These are phyloP conservation scores for Nissolia schottii DNA, from an alignment of 306 rosid genomes.

Conservation along the genomic window DNA sequence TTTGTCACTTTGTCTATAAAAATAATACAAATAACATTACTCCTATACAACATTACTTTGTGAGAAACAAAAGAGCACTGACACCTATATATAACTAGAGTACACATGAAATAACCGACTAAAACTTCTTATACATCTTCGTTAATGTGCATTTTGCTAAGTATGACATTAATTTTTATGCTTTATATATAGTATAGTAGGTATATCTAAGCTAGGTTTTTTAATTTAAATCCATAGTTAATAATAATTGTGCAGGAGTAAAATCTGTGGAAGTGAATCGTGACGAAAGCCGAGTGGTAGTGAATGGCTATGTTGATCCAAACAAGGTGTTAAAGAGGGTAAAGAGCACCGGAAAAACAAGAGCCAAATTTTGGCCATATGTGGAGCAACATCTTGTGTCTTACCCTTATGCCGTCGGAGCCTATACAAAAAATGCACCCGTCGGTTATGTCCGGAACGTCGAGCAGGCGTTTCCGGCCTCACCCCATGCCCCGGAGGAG, in stretches of 20 bases:
- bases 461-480: conserved; percentile 45
- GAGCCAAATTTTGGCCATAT: conserved; percentile 86
- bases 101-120: not conserved
- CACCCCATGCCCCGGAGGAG: conserved; percentile 36
- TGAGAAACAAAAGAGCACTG: not conserved
- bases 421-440: conserved; percentile 78
- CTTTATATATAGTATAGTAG: not conserved
- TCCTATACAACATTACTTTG: not conserved
- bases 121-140: not conserved
- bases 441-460: conserved; percentile 68
- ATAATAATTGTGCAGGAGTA: conserved; percentile 46
- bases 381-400: conserved; percentile 71
- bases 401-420: conserved; percentile 60
- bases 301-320: conserved; percentile 77
- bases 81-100: not conserved
- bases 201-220: not conserved
- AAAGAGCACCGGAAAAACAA: conserved; percentile 61
- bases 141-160: not conserved
- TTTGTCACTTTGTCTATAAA: too few species aligned
- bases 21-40: too few species aligned
- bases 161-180: not conserved
- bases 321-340: conserved; percentile 72
- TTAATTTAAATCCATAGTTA: not conserved
- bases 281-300: conserved; percentile 56
- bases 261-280: conserved; percentile 74